Conservation (phyloP, 2,329 filamentous ascomycete genomes). For the Elsinoe perseae region DNA sequence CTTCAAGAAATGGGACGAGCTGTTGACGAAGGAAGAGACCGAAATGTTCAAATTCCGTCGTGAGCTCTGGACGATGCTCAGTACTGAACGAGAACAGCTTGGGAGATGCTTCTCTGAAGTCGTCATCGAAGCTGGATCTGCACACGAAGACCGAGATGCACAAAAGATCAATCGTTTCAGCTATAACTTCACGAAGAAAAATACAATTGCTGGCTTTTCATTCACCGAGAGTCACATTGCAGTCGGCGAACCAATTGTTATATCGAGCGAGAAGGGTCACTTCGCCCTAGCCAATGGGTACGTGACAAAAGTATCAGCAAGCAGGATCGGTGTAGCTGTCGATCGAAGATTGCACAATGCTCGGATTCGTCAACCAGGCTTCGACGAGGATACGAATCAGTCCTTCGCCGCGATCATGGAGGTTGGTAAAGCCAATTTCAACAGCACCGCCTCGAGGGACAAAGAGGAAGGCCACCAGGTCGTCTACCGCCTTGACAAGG, state of each 20-base stretch:
- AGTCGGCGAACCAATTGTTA: slow-evolving; percentile 85
- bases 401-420: slow-evolving; percentile 90
- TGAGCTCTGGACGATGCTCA: slow-evolving; percentile 95
- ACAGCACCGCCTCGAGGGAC: slow-evolving; percentile 9
- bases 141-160: slow-evolving; percentile 55
- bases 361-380: slow-evolving; percentile 65
- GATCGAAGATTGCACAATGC: slow-evolving; percentile 85
- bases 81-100: slow-evolving; percentile 74
- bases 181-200: slow-evolving; percentile 75
- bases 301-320: slow-evolving; percentile 67
- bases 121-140: slow-evolving; percentile 70
- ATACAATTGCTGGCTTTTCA: slow-evolving; percentile 54
- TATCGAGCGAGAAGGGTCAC: slow-evolving; percentile 90
- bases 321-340: slow-evolving; percentile 76
- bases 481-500: slow-evolving; percentile 84
- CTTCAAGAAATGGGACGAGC: slow-evolving; percentile 87
- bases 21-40: slow-evolving; percentile 90
- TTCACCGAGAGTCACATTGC: slow-evolving; percentile 86
- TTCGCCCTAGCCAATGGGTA: slow-evolving; percentile 92
- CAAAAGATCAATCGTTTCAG: slow-evolving; percentile 81
- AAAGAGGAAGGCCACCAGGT: slow-evolving; percentile 42
- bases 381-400: slow-evolving; percentile 71
- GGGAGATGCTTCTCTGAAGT: slow-evolving; percentile 87
- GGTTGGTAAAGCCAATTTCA: slow-evolving; percentile 49
- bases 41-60: slow-evolving; percentile 78